These are phyloP conservation scores for Drechslera avenae DNA, from an alignment of 2,329 filamentous ascomycete species.

Conservation along the genomic window DNA sequence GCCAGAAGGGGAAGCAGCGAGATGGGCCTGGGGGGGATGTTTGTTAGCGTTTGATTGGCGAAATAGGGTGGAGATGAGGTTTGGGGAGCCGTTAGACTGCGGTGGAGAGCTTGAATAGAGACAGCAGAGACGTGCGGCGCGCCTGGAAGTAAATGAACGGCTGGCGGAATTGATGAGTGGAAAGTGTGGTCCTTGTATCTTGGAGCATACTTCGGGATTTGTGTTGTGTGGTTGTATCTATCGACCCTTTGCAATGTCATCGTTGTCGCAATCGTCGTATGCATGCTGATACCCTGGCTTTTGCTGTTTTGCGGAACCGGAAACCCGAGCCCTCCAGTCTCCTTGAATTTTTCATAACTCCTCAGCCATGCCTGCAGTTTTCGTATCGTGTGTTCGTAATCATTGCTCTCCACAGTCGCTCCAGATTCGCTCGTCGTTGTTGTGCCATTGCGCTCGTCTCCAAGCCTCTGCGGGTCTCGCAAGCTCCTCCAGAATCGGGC, in stretches of 20 bases:
- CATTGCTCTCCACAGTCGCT: slow-evolving; percentile 8
- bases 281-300: background rate
- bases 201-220: too few relatives aligned
- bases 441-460: slow-evolving; percentile 26
- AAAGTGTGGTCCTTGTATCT: accelerated
- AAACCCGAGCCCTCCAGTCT: accelerated
- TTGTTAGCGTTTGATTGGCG: background rate
- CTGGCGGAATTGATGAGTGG: too few relatives aligned
- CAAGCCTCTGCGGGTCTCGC: slow-evolving; percentile 13
- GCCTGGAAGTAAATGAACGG: too few relatives aligned
- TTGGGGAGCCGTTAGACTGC: background rate
- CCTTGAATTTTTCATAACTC: accelerated
- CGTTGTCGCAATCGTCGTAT: background rate
- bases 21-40: slow-evolving; percentile 58
- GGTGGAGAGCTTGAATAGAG: background rate
- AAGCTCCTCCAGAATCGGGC: slow-evolving; percentile 2
- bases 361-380: background rate
- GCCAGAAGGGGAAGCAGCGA: slow-evolving; percentile 99
- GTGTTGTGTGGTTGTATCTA: background rate
- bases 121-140: background rate
- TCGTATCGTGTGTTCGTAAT: background rate
- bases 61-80: background rate
- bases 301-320: too few relatives aligned
- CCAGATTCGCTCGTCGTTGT: slow-evolving; percentile 13
- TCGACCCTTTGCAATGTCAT: background rate